Evolutionary conservation across 345 rosid species (phyloP), one percentile per base, ranked within the genome.

Genomic region (Geranium rotundifolium): DNA sequence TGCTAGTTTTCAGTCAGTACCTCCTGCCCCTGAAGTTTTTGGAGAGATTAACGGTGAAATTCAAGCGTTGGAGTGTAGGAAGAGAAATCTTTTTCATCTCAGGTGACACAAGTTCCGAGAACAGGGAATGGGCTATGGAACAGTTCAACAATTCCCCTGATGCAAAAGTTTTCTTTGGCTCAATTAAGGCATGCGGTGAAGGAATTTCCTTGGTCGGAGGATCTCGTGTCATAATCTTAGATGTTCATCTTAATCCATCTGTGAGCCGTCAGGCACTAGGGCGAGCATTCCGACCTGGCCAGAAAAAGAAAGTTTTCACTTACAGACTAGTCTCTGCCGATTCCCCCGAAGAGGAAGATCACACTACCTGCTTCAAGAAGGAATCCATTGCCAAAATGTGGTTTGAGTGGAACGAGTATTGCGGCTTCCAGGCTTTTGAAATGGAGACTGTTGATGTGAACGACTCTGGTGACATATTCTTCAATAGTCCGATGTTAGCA

Each of bases 171-270:
- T 83, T 93, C 39, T 90, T 90, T 19, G 99, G 99, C 27, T 93
- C 97, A 2, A 93, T 93, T 16, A 87, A 72, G 76, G 96, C 97
- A 0, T 93, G 99, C 54, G 99, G 97, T 10, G 97, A 93, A 72
- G 99, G 99, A 18, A 82, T 93, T 17, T 93, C 97, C 5, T 57
- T 93, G 46, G 97, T 93, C 30, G 99, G 99, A 9, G 99, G 95
- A 41, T 93, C 96, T 0, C 73, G 96, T 2, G 71, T 93, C 15
- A 58, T 93, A 41, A 84, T 93, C 57, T 75, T 93, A 19, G 99
- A 90, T 72, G 95, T 90, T 59, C 99, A 77, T 70, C 80, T 88
- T 5, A 93, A 93, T 75, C 99, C 99, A 9, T 93, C 99, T 0
- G 99, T 93, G 56, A 90, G 97, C 17, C 96, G 90, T 17, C 96